Evolutionary conservation across 441 rosid species (phyloP).

Genomic region (Pelargonium cotyledonis): DNA sequence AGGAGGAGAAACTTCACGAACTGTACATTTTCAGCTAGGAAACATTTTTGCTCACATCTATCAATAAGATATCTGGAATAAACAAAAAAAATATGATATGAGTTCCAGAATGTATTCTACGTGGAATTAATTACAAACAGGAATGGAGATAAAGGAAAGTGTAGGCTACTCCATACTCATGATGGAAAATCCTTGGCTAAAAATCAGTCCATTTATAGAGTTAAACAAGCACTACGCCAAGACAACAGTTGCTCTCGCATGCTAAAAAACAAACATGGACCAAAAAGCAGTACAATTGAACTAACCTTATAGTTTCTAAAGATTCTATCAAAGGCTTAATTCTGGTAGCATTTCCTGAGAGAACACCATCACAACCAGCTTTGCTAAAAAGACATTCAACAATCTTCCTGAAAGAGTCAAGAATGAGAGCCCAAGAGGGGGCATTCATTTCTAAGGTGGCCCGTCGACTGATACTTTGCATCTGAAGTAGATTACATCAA

Average conservation of each 20-base stretch:
- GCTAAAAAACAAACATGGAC: background rate
- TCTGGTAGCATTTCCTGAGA: conserved; percentile 12
- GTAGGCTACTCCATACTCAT: too few species aligned
- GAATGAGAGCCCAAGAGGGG: conserved; percentile 19
- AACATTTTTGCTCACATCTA: conserved; percentile 33
- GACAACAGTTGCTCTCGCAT: background rate
- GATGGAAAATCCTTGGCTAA: too few species aligned
- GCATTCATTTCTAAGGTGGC: conserved; percentile 19
- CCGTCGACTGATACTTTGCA: conserved; percentile 16
- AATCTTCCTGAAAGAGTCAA: conserved; percentile 22
- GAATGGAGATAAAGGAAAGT: too few species aligned
- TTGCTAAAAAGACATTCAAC: conserved; percentile 16
- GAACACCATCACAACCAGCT: conserved; percentile 15
- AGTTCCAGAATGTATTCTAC: background rate
- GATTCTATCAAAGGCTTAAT: conserved; percentile 20
- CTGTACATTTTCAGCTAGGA: conserved; percentile 40
- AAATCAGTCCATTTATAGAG: background rate
- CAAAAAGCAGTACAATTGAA: background rate
- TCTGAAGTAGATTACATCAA: conserved; percentile 11
- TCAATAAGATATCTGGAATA: conserved; percentile 41
- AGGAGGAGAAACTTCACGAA: conserved; percentile 60
- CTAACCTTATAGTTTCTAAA: conserved; percentile 26
- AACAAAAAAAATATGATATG: background rate
- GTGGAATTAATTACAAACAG: background rate
- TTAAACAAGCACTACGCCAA: background rate